A percentile compares a stretch with the other conserved stretches of the same genome.
phyloP scores from a whole-genome alignment of 257 asterid genomes.

The Thymus mandschuricus region DNA sequence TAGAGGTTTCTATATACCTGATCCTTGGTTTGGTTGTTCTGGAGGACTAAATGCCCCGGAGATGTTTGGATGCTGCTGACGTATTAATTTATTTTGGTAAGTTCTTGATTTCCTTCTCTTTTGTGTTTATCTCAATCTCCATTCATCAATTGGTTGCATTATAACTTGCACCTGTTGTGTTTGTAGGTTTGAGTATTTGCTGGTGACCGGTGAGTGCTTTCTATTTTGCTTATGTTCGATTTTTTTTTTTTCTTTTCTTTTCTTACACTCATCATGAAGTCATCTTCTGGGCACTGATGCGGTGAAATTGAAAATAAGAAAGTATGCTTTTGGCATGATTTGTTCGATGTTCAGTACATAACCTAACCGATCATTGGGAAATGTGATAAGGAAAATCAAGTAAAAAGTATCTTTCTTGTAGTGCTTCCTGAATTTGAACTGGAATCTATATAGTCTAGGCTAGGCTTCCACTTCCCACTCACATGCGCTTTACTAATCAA shows the following conservation, averaged over 20 bases:
- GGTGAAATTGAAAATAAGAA: not conserved
- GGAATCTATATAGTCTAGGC: not conserved
- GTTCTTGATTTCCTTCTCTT: conserved; percentile 32
- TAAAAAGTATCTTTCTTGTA: no score
- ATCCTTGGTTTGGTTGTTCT: conserved; percentile 75
- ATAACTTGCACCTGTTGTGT: conserved; percentile 42
- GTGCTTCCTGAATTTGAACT: not conserved
- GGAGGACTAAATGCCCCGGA: conserved; percentile 69
- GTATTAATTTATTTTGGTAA: conserved; percentile 48
- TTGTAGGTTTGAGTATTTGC: conserved; percentile 48
- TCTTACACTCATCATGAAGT: no score
- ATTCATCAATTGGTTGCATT: not conserved
- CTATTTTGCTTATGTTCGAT: conserved; percentile 4
- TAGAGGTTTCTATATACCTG: conserved; percentile 55
- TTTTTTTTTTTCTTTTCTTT: not conserved
- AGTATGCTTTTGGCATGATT: not conserved
- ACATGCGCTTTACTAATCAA: not conserved
- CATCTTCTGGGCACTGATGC: no score
- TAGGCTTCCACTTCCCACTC: not conserved
- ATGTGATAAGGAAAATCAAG: not conserved
- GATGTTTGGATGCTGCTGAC: conserved; percentile 61
- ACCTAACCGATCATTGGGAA: not conserved
- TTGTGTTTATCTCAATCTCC: not conserved
- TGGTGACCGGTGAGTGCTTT: conserved; percentile 47
- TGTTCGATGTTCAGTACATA: conserved; percentile 4